A percentile compares a stretch with the other conserved stretches of the same genome.
Evolutionary conservation across 164 flowering plant species (phyloP).

Genomic region (Magnolia changhungtana): DNA sequence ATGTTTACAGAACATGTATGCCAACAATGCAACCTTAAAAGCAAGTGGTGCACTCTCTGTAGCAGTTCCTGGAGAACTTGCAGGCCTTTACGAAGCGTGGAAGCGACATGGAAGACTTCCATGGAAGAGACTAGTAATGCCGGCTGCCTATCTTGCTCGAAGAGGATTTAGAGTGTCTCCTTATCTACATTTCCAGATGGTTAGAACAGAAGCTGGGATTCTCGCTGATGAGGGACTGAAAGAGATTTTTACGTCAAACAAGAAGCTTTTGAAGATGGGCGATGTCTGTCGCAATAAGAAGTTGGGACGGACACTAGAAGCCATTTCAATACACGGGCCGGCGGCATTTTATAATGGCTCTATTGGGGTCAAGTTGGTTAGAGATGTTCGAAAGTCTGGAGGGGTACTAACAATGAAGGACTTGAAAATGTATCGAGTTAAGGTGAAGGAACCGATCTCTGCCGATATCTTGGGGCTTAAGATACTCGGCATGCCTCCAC

Average conservation of each 20-base stretch:
- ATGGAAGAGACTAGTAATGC: slow-evolving; percentile 53
- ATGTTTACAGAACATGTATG: slow-evolving; percentile 50
- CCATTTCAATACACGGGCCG: slow-evolving; percentile 29
- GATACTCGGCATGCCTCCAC: slow-evolving; percentile 59
- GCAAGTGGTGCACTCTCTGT: slow-evolving; percentile 47
- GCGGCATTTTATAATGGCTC: slow-evolving; percentile 50
- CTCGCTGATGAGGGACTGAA: slow-evolving; percentile 45
- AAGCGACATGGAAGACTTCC: slow-evolving; percentile 45
- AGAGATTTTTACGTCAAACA: slow-evolving; percentile 33
- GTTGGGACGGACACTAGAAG: slow-evolving; percentile 40
- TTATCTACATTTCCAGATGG: slow-evolving; percentile 48
- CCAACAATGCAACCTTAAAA: slow-evolving; percentile 30
- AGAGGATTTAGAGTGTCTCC: slow-evolving; percentile 52
- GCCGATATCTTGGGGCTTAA: slow-evolving; percentile 30
- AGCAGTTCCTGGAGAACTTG: slow-evolving; percentile 61
- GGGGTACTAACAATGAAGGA: slow-evolving; percentile 52
- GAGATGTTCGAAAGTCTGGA: slow-evolving; percentile 38
- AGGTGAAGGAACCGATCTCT: slow-evolving; percentile 33
- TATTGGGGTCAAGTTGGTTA: slow-evolving; percentile 34
- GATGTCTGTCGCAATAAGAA: slow-evolving; percentile 36
- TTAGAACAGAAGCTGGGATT: slow-evolving; percentile 24
- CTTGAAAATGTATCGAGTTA: slow-evolving; percentile 42
- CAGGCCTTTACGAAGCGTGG: slow-evolving; percentile 62
- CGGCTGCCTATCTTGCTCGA: slow-evolving; percentile 43
- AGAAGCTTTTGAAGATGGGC: slow-evolving; percentile 36